Evolutionary conservation across 148 eudicot species (phyloP), one percentile per base, ranked within the genome.

Genomic region (Camellia sinensis): DNA sequence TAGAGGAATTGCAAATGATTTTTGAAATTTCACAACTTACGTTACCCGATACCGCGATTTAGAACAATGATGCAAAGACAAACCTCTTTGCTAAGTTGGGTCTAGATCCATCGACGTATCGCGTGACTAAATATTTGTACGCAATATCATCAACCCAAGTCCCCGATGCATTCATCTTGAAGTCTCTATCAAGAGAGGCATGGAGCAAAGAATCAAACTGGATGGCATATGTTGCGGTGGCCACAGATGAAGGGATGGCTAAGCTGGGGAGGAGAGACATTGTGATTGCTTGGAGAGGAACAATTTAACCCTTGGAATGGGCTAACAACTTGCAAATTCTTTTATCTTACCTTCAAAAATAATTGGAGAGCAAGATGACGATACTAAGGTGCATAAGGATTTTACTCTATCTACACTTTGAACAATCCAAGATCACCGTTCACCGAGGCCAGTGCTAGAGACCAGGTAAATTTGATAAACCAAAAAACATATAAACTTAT

Each of bases 401-500:
- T 89, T 89, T 74, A 85, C 62, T 90, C 90, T 0, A 80, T 92
- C 4, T 92, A 92, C 53, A 90, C 93, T 43, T 88, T 92, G 0
- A 87, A 81, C 17, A 88, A 90, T 82, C 86, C 86, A 9, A 83
- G 53, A 46, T 92, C 95, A 0, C 85, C 84, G 1, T 92, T 86
- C 19, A 90, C 87, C 21, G 86, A 83, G 68, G 85, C 74, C 3
- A 88, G 93, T 65, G 95, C 89, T 3, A 85, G 95, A 80, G 63
- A 68, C 15, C 93, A 92, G 91, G 95, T 91, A 6, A 70, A 44
- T 56, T 11, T 12, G 15, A 3, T 10, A 59, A 11, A 29, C 37
- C 37, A 29, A 29, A 29, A 29, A 29, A 29, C 37, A 29, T 29
- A 29, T 29, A 29, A 29, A 1, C 37, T 29, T 29, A 29, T 29